Percentiles rank a stretch among this genome's conserved stretches.
Evolutionary conservation across 2,329 filamentous ascomycete species (phyloP).

Genomic region (Aspergillus cejpii): DNA sequence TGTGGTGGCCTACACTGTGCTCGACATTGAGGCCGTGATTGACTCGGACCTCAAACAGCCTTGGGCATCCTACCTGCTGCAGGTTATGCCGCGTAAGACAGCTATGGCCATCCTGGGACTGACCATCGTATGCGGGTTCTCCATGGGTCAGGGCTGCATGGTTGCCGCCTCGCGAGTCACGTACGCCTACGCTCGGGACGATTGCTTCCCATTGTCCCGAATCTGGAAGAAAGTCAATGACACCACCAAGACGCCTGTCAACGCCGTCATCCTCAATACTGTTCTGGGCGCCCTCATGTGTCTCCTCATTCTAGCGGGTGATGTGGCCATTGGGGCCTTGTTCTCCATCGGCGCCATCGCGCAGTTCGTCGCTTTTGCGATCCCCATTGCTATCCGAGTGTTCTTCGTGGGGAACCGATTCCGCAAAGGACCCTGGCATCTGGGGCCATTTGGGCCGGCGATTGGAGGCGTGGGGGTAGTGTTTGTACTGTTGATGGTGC

Average conservation of each 20-base stretch:
- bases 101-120: conserved; percentile 58
- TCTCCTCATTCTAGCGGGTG: conserved; percentile 59
- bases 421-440: conserved; percentile 61
- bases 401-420: conserved; percentile 56
- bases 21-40: conserved; percentile 55
- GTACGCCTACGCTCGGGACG: conserved; percentile 67
- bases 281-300: conserved; percentile 54
- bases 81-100: conserved; percentile 55
- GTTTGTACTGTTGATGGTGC: conserved; percentile 62
- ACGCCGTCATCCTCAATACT: conserved; percentile 63
- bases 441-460: conserved; percentile 53
- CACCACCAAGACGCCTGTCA: conserved; percentile 59
- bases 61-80: conserved; percentile 62
- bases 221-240: conserved; percentile 56
- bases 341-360: conserved; percentile 65
- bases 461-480: conserved; percentile 52
- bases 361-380: conserved; percentile 51
- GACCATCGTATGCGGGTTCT: conserved; percentile 63
- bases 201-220: conserved; percentile 57
- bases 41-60: conserved; percentile 60
- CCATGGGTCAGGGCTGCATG: conserved; percentile 68
- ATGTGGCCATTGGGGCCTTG: conserved; percentile 58
- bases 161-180: conserved; percentile 61
- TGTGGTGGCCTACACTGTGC: conserved; percentile 65
- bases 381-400: conserved; percentile 41